phyloP scores from a whole-genome alignment of 140 eudicot species.

The Senecio squalidus region DNA sequence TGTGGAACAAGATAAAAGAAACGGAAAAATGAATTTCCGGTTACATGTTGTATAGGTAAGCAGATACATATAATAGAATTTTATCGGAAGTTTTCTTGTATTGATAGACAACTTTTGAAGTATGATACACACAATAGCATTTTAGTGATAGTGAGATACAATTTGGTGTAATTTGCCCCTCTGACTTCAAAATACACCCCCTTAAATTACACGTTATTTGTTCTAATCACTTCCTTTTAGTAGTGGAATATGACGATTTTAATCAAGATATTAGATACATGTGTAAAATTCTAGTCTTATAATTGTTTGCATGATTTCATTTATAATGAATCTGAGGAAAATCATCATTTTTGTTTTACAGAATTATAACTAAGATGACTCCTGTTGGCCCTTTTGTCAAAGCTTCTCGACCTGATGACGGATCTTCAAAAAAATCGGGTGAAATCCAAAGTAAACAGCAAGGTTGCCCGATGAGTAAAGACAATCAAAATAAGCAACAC shows the following conservation, averaged over 20 bases:
- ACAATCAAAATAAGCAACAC: conserved; percentile 22
- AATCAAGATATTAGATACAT: background rate
- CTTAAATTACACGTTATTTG: no score
- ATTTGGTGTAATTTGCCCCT: no score
- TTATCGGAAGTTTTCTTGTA: no score
- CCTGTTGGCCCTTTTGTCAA: conserved; percentile 89
- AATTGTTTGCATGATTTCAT: conserved; percentile 3
- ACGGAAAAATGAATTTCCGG: no score
- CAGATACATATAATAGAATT: no score
- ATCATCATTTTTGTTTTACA: conserved; percentile 23
- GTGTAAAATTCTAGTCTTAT: background rate
- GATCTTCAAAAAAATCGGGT: conserved; percentile 49
- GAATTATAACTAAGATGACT: conserved; percentile 63
- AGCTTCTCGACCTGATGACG: conserved; percentile 86
- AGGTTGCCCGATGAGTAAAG: conserved; percentile 31
- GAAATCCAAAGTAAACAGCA: conserved; percentile 37
- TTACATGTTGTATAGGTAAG: no score
- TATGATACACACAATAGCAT: no score
- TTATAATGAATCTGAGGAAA: background rate
- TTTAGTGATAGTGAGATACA: no score
- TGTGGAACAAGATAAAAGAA: no score
- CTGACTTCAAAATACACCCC: no score
- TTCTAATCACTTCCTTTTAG: background rate
- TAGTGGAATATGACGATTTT: conserved; percentile 8
- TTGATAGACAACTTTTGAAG: no score